phyloP scores from a whole-genome alignment of 2,329 filamentous ascomycete species.

The Mycosphaerella arachidis region DNA sequence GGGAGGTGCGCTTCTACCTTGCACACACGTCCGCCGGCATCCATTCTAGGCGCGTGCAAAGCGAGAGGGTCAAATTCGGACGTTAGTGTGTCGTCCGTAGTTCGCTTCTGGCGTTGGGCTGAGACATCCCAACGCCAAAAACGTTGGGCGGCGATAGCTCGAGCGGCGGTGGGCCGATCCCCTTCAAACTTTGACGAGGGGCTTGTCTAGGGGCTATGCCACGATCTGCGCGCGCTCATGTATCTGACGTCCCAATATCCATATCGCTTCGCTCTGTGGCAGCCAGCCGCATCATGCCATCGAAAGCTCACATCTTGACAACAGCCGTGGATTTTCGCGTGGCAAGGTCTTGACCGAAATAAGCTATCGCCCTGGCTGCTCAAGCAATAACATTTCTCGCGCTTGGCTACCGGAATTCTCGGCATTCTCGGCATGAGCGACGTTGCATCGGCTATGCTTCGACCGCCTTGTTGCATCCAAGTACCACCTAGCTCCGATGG shows the following conservation, averaged over 20 bases:
- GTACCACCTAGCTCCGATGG: not conserved
- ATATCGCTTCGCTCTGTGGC: not conserved
- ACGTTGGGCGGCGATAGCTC: too few relatives aligned
- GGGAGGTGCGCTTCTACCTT: too few relatives aligned
- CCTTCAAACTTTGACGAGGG: too few relatives aligned
- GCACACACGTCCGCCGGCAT: too few relatives aligned
- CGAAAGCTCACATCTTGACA: not conserved
- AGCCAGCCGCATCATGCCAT: not conserved
- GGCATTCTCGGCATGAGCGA: not conserved
- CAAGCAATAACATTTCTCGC: not conserved
- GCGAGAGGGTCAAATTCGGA: too few relatives aligned
- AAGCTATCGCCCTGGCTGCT: not conserved
- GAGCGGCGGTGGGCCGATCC: too few relatives aligned
- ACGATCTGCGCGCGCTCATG: not conserved
- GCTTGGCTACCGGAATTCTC: not conserved
- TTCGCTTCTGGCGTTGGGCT: too few relatives aligned
- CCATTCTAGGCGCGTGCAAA: too few relatives aligned
- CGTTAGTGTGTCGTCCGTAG: too few relatives aligned
- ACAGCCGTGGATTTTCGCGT: not conserved
- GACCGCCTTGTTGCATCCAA: not conserved
- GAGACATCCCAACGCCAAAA: too few relatives aligned
- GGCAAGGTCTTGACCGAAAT: not conserved
- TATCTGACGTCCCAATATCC: not conserved
- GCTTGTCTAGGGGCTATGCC: too few relatives aligned
- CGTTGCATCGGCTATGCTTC: constrained; percentile 1